Conservation (phyloP, 306 rosid species). For the Begonia fuchsioides region DNA sequence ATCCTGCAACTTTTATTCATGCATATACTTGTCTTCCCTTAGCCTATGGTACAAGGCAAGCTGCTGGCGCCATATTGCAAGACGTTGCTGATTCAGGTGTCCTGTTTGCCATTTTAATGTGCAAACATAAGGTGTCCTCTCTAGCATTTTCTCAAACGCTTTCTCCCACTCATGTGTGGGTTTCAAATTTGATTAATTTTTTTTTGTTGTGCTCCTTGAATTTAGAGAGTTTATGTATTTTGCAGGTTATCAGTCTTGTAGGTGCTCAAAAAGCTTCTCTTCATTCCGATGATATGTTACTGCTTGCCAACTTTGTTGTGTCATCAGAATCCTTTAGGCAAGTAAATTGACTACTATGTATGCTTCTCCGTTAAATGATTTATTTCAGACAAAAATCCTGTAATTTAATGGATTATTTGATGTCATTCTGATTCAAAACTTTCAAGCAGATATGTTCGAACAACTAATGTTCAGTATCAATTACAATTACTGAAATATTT, state of each 20-base stretch:
- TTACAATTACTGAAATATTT: no score
- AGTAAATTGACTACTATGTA: slow-evolving; percentile 14
- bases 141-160: neutral
- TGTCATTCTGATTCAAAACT: no score
- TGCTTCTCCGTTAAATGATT: neutral
- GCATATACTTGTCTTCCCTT: slow-evolving; percentile 94
- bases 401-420: neutral
- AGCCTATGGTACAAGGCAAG: slow-evolving; percentile 82
- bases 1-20: slow-evolving; percentile 93
- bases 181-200: neutral
- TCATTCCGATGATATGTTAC: slow-evolving; percentile 87
- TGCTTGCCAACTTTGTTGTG: slow-evolving; percentile 72
- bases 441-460: no score
- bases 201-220: neutral
- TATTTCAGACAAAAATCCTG: neutral
- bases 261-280: slow-evolving; percentile 98
- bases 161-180: slow-evolving; percentile 1
- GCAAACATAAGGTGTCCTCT: slow-evolving; percentile 66
- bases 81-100: slow-evolving; percentile 90
- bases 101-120: slow-evolving; percentile 85
- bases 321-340: slow-evolving; percentile 89
- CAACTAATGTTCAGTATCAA: no score
- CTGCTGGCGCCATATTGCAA: slow-evolving; percentile 88
- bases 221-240: slow-evolving; percentile 12
- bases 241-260: slow-evolving; percentile 81